These are phyloP conservation scores for Beauveria scarabaeidicola DNA, from an alignment of 2,329 filamentous ascomycete species.

Conservation along the genomic window DNA sequence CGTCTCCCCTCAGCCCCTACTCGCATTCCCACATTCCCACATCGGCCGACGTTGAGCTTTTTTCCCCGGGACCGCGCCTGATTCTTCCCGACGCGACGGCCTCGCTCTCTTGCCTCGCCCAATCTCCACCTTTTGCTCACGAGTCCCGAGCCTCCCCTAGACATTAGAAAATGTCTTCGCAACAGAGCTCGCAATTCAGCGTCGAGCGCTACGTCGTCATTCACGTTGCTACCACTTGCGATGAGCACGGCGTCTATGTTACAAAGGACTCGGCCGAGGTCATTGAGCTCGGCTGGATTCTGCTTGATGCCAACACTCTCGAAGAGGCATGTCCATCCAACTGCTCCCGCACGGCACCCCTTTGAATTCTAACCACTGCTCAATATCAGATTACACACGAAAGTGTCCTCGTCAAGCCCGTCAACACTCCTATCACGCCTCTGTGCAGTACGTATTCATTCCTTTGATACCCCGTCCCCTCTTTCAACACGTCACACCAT, in stretches of 20 bases:
- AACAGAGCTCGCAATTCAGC: constrained; percentile 50
- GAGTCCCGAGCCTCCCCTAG: constrained; percentile 17
- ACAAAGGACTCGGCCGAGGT: constrained; percentile 99
- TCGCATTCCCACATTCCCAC: constrained; percentile 4
- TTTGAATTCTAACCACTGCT: not conserved
- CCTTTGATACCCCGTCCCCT: constrained; percentile 7
- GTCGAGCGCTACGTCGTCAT: constrained; percentile 97
- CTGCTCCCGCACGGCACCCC: not conserved
- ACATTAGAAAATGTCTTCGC: constrained; percentile 28
- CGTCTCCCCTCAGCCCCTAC: too few relatives aligned
- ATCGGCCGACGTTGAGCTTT: constrained; percentile 13
- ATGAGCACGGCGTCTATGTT: constrained; percentile 98
- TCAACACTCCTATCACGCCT: constrained; percentile 97
- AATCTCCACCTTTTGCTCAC: constrained; percentile 15
- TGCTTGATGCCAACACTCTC: constrained; percentile 82
- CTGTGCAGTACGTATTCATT: constrained; percentile 77
- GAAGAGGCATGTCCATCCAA: constrained; percentile 63
- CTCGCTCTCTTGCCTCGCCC: constrained; percentile 11
- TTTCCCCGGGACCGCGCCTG: constrained; percentile 6
- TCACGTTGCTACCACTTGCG: constrained; percentile 96
- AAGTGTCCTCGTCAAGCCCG: constrained; percentile 92
- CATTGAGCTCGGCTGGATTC: constrained; percentile 97
- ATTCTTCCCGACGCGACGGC: constrained; percentile 4
- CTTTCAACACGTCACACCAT: constrained; percentile 5
- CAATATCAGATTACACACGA: constrained; percentile 73